A percentile compares a stretch with the other conserved stretches of the same genome.
phyloP scores from a whole-genome alignment of 441 rosid species.

The Biscutella laevigata region DNA sequence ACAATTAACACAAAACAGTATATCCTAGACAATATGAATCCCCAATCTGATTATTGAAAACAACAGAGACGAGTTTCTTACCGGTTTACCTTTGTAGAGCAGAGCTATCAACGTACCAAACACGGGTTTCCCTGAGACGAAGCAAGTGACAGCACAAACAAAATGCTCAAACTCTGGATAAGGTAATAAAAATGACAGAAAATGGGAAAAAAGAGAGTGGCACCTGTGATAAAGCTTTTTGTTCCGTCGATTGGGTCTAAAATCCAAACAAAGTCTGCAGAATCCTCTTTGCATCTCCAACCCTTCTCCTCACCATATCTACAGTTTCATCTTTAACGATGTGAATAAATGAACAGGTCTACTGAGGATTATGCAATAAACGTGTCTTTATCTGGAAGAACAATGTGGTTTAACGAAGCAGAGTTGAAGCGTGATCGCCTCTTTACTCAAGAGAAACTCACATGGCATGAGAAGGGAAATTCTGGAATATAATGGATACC shows the following conservation, averaged over 20 bases:
- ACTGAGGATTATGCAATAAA: background rate
- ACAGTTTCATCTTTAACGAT: constrained; percentile 25
- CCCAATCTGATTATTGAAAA: background rate
- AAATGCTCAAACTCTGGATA: constrained; percentile 2
- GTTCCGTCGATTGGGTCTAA: constrained; percentile 96
- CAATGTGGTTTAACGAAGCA: background rate
- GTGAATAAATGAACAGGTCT: constrained; percentile 1
- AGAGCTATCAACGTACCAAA: constrained; percentile 94
- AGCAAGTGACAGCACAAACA: constrained; percentile 11
- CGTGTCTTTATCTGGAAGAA: background rate
- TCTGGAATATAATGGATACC: constrained; percentile 59
- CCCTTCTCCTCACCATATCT: constrained; percentile 96
- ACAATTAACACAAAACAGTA: background rate
- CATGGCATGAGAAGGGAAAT: constrained; percentile 86
- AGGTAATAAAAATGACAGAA: background rate
- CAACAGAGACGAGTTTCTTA: constrained; percentile 30
- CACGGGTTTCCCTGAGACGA: constrained; percentile 76
- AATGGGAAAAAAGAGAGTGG: background rate
- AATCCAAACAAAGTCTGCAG: constrained; percentile 92
- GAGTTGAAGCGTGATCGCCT: background rate
- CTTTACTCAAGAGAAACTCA: constrained; percentile 28
- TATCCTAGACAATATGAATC: background rate
- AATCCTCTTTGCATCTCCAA: constrained; percentile 74
- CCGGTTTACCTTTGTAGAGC: constrained; percentile 72
- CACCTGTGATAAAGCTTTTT: constrained; percentile 93